Evolutionary conservation across 768 basidiomycete genomes (phyloP).

Genomic region (Suillus decipiens): DNA sequence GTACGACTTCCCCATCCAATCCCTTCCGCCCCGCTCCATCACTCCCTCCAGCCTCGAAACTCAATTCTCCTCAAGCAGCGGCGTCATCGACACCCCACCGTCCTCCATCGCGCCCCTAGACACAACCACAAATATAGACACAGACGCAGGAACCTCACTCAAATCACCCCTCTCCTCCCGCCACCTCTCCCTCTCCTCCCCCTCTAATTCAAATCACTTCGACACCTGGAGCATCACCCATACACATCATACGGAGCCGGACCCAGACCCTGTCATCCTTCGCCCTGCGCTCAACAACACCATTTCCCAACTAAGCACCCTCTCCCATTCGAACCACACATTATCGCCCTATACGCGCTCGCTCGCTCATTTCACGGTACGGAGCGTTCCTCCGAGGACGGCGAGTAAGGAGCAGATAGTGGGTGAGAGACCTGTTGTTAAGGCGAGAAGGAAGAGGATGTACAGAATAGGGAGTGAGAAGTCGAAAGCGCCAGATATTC

Average conservation of each 20-base stretch:
- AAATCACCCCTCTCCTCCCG: slow-evolving; percentile 23
- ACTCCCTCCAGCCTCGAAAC: slow-evolving; percentile 57
- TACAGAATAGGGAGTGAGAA: slow-evolving; percentile 52
- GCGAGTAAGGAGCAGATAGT: slow-evolving; percentile 33
- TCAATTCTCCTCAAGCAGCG: slow-evolving; percentile 46
- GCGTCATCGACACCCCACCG: slow-evolving; percentile 47
- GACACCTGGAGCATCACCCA: slow-evolving; percentile 40
- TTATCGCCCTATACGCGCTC: slow-evolving; percentile 92
- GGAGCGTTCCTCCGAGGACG: slow-evolving; percentile 74
- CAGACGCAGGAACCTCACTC: slow-evolving; percentile 19
- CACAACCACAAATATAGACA: neutral
- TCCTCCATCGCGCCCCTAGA: slow-evolving; percentile 29
- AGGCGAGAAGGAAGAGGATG: slow-evolving; percentile 76
- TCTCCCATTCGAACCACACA: slow-evolving; percentile 90
- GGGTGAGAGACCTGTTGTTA: slow-evolving; percentile 56
- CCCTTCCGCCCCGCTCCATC: slow-evolving; percentile 36
- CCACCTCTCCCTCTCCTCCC: slow-evolving; percentile 36
- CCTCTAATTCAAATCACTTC: slow-evolving; percentile 24
- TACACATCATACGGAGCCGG: slow-evolving; percentile 32
- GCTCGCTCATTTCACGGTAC: slow-evolving; percentile 88
- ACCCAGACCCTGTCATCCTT: slow-evolving; percentile 58
- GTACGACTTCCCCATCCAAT: slow-evolving; percentile 21
- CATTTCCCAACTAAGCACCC: slow-evolving; percentile 82
- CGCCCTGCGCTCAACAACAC: slow-evolving; percentile 70
- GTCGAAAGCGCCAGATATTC: neutral